These are phyloP conservation scores for Ichthyophthirius multifiliis DNA, from an alignment of 169 alveolate genomes.

Conservation along the genomic window DNA sequence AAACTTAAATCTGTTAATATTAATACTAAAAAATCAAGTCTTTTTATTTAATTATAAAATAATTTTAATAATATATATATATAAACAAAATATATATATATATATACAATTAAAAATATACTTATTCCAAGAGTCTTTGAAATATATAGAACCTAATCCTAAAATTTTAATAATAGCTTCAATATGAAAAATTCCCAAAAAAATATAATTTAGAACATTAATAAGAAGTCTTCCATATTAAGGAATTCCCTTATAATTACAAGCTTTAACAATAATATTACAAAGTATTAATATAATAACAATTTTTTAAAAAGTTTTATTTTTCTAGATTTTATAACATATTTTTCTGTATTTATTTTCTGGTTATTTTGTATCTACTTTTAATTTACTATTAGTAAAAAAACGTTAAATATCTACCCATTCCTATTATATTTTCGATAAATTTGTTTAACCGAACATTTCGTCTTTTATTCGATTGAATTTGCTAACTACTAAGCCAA, in stretches of 20 bases:
- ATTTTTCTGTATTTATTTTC: background rate
- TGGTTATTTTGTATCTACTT: background rate
- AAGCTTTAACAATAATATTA: background rate
- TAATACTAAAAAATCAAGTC: constrained; percentile 6
- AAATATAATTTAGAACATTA: background rate
- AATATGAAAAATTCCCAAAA: background rate
- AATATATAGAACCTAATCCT: background rate
- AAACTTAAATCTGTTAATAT: background rate
- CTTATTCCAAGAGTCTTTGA: constrained; percentile 17
- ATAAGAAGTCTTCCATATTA: background rate
- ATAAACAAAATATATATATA: background rate
- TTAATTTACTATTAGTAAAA: background rate
- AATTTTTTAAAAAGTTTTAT: background rate
- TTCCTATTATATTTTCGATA: background rate
- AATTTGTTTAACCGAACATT: background rate
- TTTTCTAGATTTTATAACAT: background rate
- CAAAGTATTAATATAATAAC: background rate
- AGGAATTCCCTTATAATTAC: background rate
- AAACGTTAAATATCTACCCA: constrained; percentile 6
- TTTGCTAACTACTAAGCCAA: constrained; percentile 7
- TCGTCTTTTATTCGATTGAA: constrained; percentile 4
- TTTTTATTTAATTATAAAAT: background rate
- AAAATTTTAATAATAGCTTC: background rate
- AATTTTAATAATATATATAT: background rate
- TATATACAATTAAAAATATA: background rate